Evolutionary conservation across 2,329 filamentous ascomycete species (phyloP).

Genomic region (Pseudogymnoascus pannorum): DNA sequence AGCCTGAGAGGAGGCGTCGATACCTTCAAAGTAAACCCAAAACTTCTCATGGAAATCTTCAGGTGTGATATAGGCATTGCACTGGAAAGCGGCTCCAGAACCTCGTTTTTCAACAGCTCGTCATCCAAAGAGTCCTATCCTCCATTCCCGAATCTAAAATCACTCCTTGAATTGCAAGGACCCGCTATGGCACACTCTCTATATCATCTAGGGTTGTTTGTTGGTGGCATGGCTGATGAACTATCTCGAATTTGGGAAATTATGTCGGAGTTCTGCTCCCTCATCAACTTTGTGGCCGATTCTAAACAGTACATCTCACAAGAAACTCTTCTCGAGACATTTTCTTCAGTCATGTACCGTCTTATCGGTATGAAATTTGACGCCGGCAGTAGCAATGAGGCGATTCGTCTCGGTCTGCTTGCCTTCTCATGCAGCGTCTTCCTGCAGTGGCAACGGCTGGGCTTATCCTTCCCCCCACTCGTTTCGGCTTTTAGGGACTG

Average conservation of each 20-base stretch:
- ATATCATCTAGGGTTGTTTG: constrained; percentile 9
- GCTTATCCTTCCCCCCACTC: constrained; percentile 18
- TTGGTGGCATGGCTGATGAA: constrained; percentile 17
- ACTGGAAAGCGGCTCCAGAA: constrained; percentile 18
- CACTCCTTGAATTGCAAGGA: constrained; percentile 5
- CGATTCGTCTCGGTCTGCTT: constrained; percentile 34
- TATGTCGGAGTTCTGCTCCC: constrained; percentile 23
- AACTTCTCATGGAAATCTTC: constrained; percentile 31
- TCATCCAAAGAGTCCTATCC: constrained; percentile 18
- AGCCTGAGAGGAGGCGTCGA: constrained; percentile 31
- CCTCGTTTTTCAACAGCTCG: constrained; percentile 23
- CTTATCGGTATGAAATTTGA: constrained; percentile 31
- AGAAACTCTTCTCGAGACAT: constrained; percentile 25
- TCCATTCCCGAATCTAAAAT: constrained; percentile 21
- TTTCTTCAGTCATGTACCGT: constrained; percentile 36
- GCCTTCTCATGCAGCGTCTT: constrained; percentile 34
- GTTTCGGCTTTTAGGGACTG: constrained; percentile 13
- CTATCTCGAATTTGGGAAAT: constrained; percentile 23
- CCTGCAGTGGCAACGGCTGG: constrained; percentile 29
- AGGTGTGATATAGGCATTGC: constrained; percentile 28
- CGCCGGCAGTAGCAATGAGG: constrained; percentile 27
- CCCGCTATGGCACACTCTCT: background rate
- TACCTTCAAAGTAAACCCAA: constrained; percentile 27
- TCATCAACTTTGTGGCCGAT: constrained; percentile 24
- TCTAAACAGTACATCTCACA: constrained; percentile 19